phyloP scores from a whole-genome alignment of 331 rosid species.

The Saraca asoca region DNA sequence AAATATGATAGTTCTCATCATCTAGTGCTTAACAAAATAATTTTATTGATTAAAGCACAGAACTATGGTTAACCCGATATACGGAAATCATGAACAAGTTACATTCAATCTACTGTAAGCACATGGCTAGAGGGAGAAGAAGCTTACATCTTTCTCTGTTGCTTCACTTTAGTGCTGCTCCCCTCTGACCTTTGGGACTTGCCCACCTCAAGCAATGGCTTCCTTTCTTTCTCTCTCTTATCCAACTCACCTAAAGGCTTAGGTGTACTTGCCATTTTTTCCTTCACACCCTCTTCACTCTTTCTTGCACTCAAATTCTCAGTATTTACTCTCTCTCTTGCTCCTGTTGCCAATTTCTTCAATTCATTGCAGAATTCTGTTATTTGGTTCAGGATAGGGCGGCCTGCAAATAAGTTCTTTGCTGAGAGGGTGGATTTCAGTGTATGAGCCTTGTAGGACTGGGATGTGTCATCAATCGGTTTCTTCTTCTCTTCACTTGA shows the following conservation, averaged over 20 bases:
- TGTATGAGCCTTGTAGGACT: conserved; percentile 45
- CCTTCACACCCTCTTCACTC: conserved; percentile 35
- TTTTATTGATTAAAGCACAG: neutral
- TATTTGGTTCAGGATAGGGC: conserved; percentile 81
- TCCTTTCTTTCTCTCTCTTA: conserved; percentile 48
- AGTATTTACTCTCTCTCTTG: conserved; percentile 57
- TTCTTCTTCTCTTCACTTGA: conserved; percentile 78
- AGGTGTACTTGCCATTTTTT: conserved; percentile 34
- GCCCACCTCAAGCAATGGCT: conserved; percentile 51
- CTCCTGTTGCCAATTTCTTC: conserved; percentile 66
- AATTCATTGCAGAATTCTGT: conserved; percentile 84
- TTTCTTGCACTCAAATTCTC: conserved; percentile 34
- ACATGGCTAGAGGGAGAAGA: neutral
- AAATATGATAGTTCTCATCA: neutral
- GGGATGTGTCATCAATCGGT: conserved; percentile 38
- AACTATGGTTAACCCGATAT: neutral
- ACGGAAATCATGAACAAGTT: neutral
- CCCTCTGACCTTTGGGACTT: conserved; percentile 45
- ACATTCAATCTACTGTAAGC: neutral
- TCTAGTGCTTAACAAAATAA: neutral
- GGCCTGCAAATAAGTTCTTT: conserved; percentile 68
- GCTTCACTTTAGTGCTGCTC: conserved; percentile 46
- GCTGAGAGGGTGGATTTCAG: conserved; percentile 79
- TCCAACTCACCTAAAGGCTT: conserved; percentile 44
- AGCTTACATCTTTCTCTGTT: conserved; percentile 58